Conservation (phyloP, 2,329 filamentous ascomycete genomes). For the Fusarium temperatum region DNA sequence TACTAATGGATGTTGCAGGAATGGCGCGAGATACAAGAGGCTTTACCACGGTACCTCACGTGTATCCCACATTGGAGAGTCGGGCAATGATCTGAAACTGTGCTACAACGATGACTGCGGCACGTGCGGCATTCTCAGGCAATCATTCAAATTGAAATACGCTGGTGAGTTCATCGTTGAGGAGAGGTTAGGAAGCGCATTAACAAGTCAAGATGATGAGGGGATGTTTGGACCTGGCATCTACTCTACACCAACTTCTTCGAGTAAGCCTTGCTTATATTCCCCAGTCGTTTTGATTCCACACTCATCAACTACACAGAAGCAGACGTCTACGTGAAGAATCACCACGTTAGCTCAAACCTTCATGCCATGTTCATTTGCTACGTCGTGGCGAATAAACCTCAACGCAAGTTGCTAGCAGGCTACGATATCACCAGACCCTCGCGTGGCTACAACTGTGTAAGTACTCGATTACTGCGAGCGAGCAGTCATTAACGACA, state of each 20-base stretch:
- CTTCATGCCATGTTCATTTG: neutral
- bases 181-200: too few species aligned
- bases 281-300: rapidly evolving
- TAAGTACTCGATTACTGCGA: rapidly evolving
- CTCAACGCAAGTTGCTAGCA: neutral
- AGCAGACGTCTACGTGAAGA: neutral
- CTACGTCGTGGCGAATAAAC: neutral
- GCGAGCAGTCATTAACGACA: neutral
- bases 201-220: too few species aligned
- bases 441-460: neutral
- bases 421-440: neutral
- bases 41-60: neutral
- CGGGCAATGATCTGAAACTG: neutral
- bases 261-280: rapidly evolving
- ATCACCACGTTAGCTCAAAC: neutral
- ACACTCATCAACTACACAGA: neutral
- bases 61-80: neutral
- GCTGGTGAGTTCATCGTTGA: too few species aligned
- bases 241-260: neutral
- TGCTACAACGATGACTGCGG: neutral
- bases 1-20: neutral
- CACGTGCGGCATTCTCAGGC: neutral
- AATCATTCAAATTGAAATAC: neutral
- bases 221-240: neutral
- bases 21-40: neutral